A percentile compares a stretch with the other conserved stretches of the same genome.
phyloP scores from a whole-genome alignment of 768 basidiomycete species.

The Tricholoma terreum region DNA sequence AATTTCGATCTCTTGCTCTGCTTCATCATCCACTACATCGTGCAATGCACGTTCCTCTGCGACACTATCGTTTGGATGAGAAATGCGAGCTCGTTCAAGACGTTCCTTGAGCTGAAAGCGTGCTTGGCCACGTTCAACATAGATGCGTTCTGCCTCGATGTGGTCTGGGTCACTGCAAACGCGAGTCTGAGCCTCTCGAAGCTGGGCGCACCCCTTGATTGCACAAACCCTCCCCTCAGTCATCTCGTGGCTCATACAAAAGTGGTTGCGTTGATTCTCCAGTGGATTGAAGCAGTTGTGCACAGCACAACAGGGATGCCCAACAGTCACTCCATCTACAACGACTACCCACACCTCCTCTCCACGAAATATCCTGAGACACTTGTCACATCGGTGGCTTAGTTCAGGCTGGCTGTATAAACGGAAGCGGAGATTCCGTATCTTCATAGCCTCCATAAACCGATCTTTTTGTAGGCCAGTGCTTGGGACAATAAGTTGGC shows the following conservation, averaged over 20 bases:
- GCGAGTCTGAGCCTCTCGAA: slow-evolving; percentile 4
- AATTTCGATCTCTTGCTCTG: not conserved
- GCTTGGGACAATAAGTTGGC: not conserved
- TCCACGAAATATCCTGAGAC: not conserved
- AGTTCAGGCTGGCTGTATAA: not conserved
- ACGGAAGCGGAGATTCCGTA: not conserved
- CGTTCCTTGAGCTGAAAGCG: slow-evolving; percentile 21
- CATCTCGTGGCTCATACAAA: slow-evolving; percentile 20
- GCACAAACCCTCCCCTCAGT: slow-evolving; percentile 12
- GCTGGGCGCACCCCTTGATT: slow-evolving; percentile 15
- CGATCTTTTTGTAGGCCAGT: not conserved
- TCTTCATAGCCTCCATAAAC: not conserved
- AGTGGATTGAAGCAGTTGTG: slow-evolving; percentile 13
- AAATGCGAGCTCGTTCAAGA: not conserved
- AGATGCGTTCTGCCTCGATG: slow-evolving; percentile 16
- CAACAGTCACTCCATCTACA: not conserved
- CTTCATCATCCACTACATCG: not conserved
- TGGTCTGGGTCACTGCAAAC: slow-evolving; percentile 23
- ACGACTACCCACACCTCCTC: not conserved
- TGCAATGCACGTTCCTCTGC: not conserved
- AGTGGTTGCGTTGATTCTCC: slow-evolving; percentile 13
- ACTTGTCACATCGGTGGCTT: not conserved
- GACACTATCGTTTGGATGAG: not conserved
- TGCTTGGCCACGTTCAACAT: slow-evolving; percentile 19
- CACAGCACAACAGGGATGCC: not conserved